phyloP scores from a whole-genome alignment of 768 basidiomycete species.

The Cystofilobasidium bisporidii region DNA sequence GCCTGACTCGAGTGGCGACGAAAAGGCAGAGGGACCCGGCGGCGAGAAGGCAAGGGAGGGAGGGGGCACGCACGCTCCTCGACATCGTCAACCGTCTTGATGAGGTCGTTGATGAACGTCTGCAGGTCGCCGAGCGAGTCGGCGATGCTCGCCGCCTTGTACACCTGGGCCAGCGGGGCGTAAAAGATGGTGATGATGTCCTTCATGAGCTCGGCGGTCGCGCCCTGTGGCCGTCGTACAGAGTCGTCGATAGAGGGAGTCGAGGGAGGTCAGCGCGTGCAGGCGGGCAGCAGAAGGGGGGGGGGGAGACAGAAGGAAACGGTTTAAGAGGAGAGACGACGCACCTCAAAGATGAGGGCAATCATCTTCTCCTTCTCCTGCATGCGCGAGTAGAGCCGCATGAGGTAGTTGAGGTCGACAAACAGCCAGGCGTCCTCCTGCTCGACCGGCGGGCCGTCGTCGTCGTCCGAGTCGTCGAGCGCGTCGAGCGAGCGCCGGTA shows the following conservation, averaged over 20 bases:
- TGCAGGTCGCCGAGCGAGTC: conserved; percentile 87
- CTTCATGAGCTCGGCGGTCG: conserved; percentile 86
- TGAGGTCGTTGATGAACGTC: conserved; percentile 87
- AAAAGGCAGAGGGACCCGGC: not conserved
- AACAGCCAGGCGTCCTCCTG: conserved; percentile 95
- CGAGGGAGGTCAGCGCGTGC: no score
- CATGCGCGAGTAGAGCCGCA: conserved; percentile 65
- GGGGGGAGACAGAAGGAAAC: no score
- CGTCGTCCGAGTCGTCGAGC: conserved; percentile 66
- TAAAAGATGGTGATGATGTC: conserved; percentile 99
- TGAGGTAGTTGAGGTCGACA: conserved; percentile 75
- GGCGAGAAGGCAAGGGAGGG: conserved; percentile 24
- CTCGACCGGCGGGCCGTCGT: conserved; percentile 62
- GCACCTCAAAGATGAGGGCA: conserved; percentile 84
- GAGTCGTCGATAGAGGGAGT: no score
- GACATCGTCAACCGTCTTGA: conserved; percentile 80
- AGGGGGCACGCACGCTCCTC: conserved; percentile 55
- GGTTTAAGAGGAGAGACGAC: conserved; percentile 27
- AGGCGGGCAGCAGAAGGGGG: not conserved
- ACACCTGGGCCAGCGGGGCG: conserved; percentile 88
- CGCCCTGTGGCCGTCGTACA: conserved; percentile 52
- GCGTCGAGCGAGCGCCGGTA: conserved; percentile 57
- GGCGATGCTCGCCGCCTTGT: conserved; percentile 90
- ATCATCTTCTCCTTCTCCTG: conserved; percentile 86
- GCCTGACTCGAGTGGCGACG: not conserved